Evolutionary conservation across 1,139 yeast genomes (phyloP).

Genomic region (Geotrichum phurueaensis): DNA sequence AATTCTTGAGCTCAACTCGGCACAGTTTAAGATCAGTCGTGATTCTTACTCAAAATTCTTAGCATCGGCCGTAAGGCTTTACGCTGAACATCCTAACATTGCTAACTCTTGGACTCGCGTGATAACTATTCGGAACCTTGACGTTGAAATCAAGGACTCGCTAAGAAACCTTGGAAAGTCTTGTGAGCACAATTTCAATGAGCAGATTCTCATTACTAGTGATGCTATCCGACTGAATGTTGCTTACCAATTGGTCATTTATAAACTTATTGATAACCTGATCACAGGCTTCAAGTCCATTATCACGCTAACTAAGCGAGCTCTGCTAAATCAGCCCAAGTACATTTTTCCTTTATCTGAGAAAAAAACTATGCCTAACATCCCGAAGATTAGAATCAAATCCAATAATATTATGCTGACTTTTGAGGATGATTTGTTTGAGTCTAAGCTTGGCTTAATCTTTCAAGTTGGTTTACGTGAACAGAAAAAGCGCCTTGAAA

Average conservation of each 20-base stretch:
- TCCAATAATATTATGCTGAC: constrained; percentile 45
- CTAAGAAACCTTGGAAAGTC: constrained; percentile 14
- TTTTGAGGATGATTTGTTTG: constrained; percentile 84
- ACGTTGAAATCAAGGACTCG: constrained; percentile 23
- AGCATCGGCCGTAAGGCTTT: constrained; percentile 43
- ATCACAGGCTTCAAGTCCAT: constrained; percentile 57
- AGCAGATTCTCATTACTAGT: constrained; percentile 27
- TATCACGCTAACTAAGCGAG: constrained; percentile 50
- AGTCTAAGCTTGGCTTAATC: constrained; percentile 65
- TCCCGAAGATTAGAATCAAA: constrained; percentile 51
- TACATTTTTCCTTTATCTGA: constrained; percentile 39
- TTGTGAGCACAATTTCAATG: constrained; percentile 12
- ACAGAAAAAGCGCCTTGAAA: constrained; percentile 59
- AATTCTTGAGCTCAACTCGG: constrained; percentile 46
- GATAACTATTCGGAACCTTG: constrained; percentile 30
- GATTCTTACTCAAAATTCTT: constrained; percentile 31
- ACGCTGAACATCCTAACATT: constrained; percentile 52
- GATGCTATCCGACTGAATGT: constrained; percentile 39
- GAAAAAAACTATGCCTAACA: constrained; percentile 27
- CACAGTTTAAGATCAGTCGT: constrained; percentile 35
- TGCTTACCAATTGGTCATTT: constrained; percentile 60
- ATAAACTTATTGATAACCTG: constrained; percentile 59
- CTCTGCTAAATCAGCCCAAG: constrained; percentile 39
- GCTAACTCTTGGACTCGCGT: constrained; percentile 41
- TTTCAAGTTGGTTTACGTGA: constrained; percentile 72